phyloP scores from a whole-genome alignment of 305 asterid genomes.

The Fraxinus nigra region DNA sequence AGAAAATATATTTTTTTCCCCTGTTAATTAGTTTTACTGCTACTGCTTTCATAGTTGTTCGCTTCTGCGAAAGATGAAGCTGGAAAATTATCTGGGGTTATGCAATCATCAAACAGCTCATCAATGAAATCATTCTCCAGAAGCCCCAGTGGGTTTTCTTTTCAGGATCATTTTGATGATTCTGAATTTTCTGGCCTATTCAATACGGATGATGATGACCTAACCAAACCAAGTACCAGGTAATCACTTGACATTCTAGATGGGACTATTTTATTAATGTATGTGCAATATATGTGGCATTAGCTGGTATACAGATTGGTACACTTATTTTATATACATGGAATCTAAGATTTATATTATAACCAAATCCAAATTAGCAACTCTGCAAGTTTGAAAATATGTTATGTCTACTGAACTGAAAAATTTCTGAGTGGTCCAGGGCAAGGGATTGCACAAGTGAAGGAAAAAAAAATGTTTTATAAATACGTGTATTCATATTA shows the following conservation, averaged over 20 bases:
- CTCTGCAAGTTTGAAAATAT: neutral
- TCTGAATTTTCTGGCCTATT: slow-evolving; percentile 69
- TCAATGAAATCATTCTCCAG: slow-evolving; percentile 60
- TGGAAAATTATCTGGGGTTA: slow-evolving; percentile 37
- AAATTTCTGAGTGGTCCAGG: neutral
- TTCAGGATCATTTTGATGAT: slow-evolving; percentile 68
- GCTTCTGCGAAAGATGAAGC: slow-evolving; percentile 43
- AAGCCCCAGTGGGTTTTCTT: slow-evolving; percentile 61
- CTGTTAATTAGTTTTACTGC: neutral
- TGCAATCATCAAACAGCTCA: slow-evolving; percentile 44
- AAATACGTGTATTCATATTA: neutral
- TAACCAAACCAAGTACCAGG: slow-evolving; percentile 62
- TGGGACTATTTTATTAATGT: slow-evolving; percentile 15
- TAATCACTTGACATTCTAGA: slow-evolving; percentile 26
- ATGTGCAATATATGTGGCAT: slow-evolving; percentile 6
- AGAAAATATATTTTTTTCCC: neutral
- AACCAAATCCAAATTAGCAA: neutral
- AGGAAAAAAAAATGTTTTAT: neutral
- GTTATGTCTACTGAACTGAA: neutral
- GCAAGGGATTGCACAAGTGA: neutral
- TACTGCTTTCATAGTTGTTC: slow-evolving; percentile 42
- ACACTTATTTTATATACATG: neutral
- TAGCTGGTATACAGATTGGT: slow-evolving; percentile 2
- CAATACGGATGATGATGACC: slow-evolving; percentile 61
- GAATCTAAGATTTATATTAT: neutral